Evolutionary conservation across 768 basidiomycete genomes (phyloP).

Genomic region (Suillus placidus): DNA sequence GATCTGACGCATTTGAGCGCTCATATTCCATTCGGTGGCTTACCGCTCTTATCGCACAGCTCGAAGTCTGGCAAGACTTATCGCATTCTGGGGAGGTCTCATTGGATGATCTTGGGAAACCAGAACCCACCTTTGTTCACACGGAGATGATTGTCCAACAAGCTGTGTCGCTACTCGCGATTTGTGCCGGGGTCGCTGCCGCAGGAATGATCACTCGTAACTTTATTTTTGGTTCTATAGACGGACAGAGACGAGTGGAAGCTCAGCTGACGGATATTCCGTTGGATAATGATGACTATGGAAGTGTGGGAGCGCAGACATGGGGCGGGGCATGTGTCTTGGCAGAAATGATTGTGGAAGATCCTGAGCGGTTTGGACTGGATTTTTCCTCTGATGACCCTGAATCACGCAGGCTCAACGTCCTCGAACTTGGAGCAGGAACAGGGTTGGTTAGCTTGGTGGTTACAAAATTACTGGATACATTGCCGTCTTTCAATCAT

Average conservation of each 20-base stretch:
- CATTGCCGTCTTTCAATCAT: not conserved
- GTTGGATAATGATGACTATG: constrained; percentile 67
- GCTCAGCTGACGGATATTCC: constrained; percentile 68
- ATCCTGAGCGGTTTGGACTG: constrained; percentile 56
- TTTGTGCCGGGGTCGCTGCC: constrained; percentile 63
- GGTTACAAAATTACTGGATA: constrained; percentile 36
- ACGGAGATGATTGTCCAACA: constrained; percentile 47
- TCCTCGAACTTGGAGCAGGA: constrained; percentile 61
- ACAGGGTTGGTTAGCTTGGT: constrained; percentile 56
- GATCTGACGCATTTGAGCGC: constrained; percentile 70
- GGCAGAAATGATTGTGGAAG: constrained; percentile 67
- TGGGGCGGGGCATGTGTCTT: constrained; percentile 88
- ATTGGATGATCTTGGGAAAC: not conserved
- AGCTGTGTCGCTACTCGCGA: constrained; percentile 65
- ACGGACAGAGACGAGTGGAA: constrained; percentile 24
- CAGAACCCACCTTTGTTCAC: not conserved
- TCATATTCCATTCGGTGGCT: constrained; percentile 75
- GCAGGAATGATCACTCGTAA: constrained; percentile 59
- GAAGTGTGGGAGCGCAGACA: constrained; percentile 82
- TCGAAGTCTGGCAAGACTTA: constrained; percentile 21
- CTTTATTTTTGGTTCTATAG: constrained; percentile 45
- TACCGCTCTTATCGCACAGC: constrained; percentile 57
- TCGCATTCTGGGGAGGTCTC: not conserved
- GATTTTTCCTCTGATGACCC: not conserved
- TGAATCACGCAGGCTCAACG: constrained; percentile 29